A percentile compares a stretch with the other conserved stretches of the same genome.
These are phyloP conservation scores for Leptographium galeiforme DNA, from an alignment of 2,329 filamentous ascomycete species.

Conservation along the genomic window DNA sequence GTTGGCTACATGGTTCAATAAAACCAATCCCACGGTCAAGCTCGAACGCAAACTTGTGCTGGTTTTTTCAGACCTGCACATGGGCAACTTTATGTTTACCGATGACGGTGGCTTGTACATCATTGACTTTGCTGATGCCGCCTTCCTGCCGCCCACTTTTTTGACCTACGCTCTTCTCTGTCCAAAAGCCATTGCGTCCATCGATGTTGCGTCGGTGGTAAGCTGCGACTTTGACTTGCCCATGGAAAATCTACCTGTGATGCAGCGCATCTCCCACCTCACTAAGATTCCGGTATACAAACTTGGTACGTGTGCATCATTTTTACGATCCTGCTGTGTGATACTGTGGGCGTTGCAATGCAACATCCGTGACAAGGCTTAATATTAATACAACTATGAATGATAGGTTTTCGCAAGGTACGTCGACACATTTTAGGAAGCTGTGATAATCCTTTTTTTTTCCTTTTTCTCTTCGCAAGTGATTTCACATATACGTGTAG, in stretches of 20 bases:
- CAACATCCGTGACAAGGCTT: background rate
- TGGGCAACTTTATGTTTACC: conserved; percentile 1
- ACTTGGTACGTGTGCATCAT: conserved; percentile 1
- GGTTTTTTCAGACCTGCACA: conserved; percentile 1
- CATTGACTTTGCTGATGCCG: conserved; percentile 1
- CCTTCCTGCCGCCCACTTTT: conserved; percentile 1
- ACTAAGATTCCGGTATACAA: conserved; percentile 2
- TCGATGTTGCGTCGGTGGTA: background rate
- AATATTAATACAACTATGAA: background rate
- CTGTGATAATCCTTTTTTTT: background rate
- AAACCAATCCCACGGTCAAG: too few relatives aligned
- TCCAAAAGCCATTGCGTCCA: background rate
- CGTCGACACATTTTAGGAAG: background rate
- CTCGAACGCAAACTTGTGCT: background rate
- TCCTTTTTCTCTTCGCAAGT: background rate
- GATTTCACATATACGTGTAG: background rate
- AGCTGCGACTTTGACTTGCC: conserved; percentile 1
- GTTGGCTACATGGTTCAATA: too few relatives aligned
- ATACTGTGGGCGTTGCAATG: background rate
- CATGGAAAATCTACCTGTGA: conserved; percentile 1
- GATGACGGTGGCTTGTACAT: background rate
- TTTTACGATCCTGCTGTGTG: background rate
- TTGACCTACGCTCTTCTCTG: conserved; percentile 1
- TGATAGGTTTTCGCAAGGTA: conserved; percentile 1
- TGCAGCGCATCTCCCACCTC: background rate